These are phyloP conservation scores for Osmozyma mogii DNA, from an alignment of 805 yeast genomes.

Conservation along the genomic window DNA sequence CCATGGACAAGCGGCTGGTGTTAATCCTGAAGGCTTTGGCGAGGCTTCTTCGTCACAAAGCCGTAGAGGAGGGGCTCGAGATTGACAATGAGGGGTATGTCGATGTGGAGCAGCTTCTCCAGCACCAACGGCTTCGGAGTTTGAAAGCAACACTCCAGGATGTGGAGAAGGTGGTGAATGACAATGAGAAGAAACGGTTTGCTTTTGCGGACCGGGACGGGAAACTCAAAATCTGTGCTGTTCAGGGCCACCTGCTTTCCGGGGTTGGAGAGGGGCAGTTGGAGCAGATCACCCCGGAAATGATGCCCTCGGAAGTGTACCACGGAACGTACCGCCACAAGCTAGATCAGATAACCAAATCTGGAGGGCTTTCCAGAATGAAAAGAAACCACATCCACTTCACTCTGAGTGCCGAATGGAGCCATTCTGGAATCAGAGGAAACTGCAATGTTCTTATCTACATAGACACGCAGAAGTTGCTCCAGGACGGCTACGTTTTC, in stretches of 20 bases:
- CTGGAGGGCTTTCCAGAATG: slow-evolving; percentile 62
- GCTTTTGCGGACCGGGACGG: slow-evolving; percentile 30
- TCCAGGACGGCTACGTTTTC: slow-evolving; percentile 38
- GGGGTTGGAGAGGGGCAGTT: slow-evolving; percentile 36
- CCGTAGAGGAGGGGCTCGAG: slow-evolving; percentile 52
- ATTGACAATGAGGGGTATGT: slow-evolving; percentile 69
- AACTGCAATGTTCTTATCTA: slow-evolving; percentile 52
- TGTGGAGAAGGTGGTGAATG: slow-evolving; percentile 49
- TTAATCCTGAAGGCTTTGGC: slow-evolving; percentile 68
- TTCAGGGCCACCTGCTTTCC: slow-evolving; percentile 81
- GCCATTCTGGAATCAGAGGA: slow-evolving; percentile 70
- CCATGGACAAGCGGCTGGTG: slow-evolving; percentile 30
- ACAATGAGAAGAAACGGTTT: slow-evolving; percentile 68
- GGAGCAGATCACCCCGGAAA: slow-evolving; percentile 25
- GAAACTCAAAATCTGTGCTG: slow-evolving; percentile 57
- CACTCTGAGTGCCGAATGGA: slow-evolving; percentile 44
- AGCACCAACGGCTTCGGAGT: slow-evolving; percentile 51
- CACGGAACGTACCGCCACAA: slow-evolving; percentile 70
- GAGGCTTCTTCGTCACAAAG: slow-evolving; percentile 81
- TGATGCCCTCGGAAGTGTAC: slow-evolving; percentile 48
- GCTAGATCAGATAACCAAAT: slow-evolving; percentile 37
- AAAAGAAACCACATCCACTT: slow-evolving; percentile 79
- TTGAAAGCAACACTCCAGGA: slow-evolving; percentile 49
- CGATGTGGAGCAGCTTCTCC: slow-evolving; percentile 42
- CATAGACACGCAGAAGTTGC: slow-evolving; percentile 46